Conservation (phyloP, 1,284 basidiomycete genomes). For the Trichosporon inkin region DNA sequence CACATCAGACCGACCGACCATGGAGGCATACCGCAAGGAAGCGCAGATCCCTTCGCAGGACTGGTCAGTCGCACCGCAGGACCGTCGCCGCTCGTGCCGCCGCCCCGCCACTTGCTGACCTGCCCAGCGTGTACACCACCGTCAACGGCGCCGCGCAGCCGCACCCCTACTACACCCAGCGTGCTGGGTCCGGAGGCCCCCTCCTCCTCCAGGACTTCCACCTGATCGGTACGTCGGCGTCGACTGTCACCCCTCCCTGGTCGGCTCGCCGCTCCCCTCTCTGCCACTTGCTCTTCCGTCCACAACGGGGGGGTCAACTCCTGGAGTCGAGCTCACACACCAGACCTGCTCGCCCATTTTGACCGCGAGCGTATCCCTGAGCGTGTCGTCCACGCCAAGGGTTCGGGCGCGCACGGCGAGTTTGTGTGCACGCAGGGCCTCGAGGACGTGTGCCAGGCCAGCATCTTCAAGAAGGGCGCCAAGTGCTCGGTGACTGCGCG, state of each 20-base stretch:
- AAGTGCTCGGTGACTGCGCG: slow-evolving; percentile 55
- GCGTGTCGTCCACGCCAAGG: slow-evolving; percentile 63
- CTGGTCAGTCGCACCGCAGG: not conserved
- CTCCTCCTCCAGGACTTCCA: slow-evolving; percentile 72
- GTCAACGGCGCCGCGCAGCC: slow-evolving; percentile 71
- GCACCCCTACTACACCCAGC: slow-evolving; percentile 63
- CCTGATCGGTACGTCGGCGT: slow-evolving; percentile 15
- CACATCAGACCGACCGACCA: too few relatives aligned
- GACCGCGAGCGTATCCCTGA: slow-evolving; percentile 70
- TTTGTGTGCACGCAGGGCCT: slow-evolving; percentile 81
- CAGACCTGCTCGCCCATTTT: slow-evolving; percentile 56
- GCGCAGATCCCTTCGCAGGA: too few relatives aligned
- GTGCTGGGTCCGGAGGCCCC: slow-evolving; percentile 69
- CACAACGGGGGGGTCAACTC: too few relatives aligned
- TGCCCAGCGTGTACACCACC: slow-evolving; percentile 68
- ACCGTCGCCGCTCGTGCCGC: too few relatives aligned
- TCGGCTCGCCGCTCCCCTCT: not conserved
- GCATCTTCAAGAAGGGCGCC: slow-evolving; percentile 69
- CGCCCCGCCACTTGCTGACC: too few relatives aligned
- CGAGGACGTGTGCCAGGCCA: slow-evolving; percentile 70
- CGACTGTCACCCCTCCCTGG: not conserved
- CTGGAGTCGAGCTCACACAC: not conserved
- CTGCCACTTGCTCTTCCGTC: not conserved
- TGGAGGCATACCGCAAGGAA: too few relatives aligned
- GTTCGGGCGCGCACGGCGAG: slow-evolving; percentile 80